Conservation (phyloP, 2,329 filamentous ascomycete genomes). For the Conoideocrella luteorostrata region DNA sequence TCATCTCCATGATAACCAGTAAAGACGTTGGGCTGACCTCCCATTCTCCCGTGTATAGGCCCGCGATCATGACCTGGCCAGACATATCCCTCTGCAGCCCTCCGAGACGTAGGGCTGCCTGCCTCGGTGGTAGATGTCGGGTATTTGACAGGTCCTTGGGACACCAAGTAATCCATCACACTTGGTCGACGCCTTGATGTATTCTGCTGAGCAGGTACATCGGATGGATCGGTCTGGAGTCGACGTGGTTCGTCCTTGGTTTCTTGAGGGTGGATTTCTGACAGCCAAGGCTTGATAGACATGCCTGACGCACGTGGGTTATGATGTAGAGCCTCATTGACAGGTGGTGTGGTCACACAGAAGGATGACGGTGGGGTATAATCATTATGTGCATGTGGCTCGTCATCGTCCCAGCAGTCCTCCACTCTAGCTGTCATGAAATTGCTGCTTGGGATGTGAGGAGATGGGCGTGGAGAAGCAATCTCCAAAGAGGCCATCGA, state of each 20-base stretch:
- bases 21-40: background rate
- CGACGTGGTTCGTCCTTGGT: background rate
- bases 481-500: slow-evolving; percentile 1
- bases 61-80: slow-evolving; percentile 2
- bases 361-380: slow-evolving; percentile 6
- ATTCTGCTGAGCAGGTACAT: slow-evolving; percentile 7
- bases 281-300: background rate
- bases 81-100: background rate
- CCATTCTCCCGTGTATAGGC: background rate
- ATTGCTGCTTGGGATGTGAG: background rate
- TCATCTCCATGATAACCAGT: slow-evolving; percentile 1
- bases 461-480: slow-evolving; percentile 4
- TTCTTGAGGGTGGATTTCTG: background rate
- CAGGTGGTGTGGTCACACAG: slow-evolving; percentile 4
- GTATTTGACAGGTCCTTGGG: slow-evolving; percentile 8
- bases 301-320: slow-evolving; percentile 1
- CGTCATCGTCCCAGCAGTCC: slow-evolving; percentile 9
- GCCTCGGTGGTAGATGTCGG: slow-evolving; percentile 5
- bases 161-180: slow-evolving; percentile 15
- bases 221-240: slow-evolving; percentile 7
- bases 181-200: slow-evolving; percentile 11
- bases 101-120: slow-evolving; percentile 5
- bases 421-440: slow-evolving; percentile 9
- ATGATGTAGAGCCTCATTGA: background rate
- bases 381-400: background rate